These are phyloP conservation scores for Colletotrichum plurivorum DNA, from an alignment of 2,329 filamentous ascomycete genomes.

Conservation along the genomic window DNA sequence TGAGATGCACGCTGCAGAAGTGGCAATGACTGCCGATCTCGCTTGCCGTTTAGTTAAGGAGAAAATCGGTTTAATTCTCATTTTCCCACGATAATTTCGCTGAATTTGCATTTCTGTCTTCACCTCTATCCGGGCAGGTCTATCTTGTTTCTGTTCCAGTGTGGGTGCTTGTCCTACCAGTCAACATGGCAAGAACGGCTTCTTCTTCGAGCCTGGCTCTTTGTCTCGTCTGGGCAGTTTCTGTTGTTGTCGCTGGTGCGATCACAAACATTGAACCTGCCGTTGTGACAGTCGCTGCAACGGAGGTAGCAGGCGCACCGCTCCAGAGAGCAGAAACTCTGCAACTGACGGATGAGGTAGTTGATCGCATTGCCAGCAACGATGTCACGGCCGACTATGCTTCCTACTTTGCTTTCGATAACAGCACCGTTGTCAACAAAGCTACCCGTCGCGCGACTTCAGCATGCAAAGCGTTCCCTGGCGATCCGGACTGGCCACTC, in stretches of 20 bases:
- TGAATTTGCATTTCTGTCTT: no score
- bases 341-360: not conserved
- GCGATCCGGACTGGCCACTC: not conserved
- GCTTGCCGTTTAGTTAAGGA: no score
- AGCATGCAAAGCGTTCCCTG: not conserved
- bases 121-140: no score
- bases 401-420: not conserved
- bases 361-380: not conserved
- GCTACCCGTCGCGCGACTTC: not conserved
- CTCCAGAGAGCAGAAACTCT: not conserved
- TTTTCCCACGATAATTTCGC: no score
- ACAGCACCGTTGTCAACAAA: not conserved
- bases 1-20: no score
- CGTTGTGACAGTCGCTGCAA: not conserved
- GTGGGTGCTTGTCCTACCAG: no score
- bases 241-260: not conserved
- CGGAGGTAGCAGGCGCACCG: not conserved
- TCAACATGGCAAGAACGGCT: no score
- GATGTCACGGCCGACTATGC: not conserved
- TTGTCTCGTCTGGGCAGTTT: not conserved
- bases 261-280: not conserved
- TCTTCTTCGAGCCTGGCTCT: not conserved
- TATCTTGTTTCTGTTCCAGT: no score
- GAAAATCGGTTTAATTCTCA: no score
- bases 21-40: no score